Evolutionary conservation across 2,329 filamentous ascomycete species (phyloP).

Genomic region (Diaporthe vexans): DNA sequence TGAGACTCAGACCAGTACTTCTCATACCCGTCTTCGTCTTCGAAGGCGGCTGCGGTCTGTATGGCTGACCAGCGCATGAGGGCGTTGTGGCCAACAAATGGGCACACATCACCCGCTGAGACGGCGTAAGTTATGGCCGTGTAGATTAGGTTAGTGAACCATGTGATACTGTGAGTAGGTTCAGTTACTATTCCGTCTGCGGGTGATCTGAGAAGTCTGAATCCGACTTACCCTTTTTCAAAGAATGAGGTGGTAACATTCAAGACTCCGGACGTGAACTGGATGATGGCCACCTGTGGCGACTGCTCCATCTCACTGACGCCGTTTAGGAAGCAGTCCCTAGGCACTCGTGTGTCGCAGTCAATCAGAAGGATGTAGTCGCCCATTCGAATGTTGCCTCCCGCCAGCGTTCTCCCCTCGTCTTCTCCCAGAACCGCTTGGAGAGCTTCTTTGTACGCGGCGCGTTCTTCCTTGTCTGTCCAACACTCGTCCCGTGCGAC

Average conservation of each 20-base stretch:
- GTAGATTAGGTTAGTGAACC: slow-evolving; percentile 84
- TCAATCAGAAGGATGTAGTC: slow-evolving; percentile 87
- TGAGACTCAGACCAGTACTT: slow-evolving; percentile 87
- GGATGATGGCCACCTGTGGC: slow-evolving; percentile 79
- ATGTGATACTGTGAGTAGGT: slow-evolving; percentile 66
- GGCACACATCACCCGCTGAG: slow-evolving; percentile 81
- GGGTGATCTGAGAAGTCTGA: too few relatives aligned
- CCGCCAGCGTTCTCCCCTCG: slow-evolving; percentile 82
- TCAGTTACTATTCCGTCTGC: background rate
- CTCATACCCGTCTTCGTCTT: slow-evolving; percentile 78
- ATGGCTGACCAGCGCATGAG: slow-evolving; percentile 82
- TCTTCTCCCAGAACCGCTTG: slow-evolving; percentile 74
- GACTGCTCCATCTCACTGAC: slow-evolving; percentile 80
- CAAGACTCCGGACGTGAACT: slow-evolving; percentile 83
- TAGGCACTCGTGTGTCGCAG: slow-evolving; percentile 83
- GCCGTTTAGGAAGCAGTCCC: slow-evolving; percentile 83
- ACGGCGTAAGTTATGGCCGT: slow-evolving; percentile 80
- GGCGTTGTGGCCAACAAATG: slow-evolving; percentile 85
- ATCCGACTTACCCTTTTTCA: slow-evolving; percentile 67
- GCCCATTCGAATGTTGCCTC: slow-evolving; percentile 87
- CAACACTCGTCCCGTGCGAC: slow-evolving; percentile 72
- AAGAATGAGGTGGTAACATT: slow-evolving; percentile 80
- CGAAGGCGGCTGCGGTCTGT: slow-evolving; percentile 76
- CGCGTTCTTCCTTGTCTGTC: slow-evolving; percentile 77
- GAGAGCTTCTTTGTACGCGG: slow-evolving; percentile 75